Base-by-base conservation (phyloP, 352 stramenopile genomes). In the Phytophthora tentaculata region DNA sequence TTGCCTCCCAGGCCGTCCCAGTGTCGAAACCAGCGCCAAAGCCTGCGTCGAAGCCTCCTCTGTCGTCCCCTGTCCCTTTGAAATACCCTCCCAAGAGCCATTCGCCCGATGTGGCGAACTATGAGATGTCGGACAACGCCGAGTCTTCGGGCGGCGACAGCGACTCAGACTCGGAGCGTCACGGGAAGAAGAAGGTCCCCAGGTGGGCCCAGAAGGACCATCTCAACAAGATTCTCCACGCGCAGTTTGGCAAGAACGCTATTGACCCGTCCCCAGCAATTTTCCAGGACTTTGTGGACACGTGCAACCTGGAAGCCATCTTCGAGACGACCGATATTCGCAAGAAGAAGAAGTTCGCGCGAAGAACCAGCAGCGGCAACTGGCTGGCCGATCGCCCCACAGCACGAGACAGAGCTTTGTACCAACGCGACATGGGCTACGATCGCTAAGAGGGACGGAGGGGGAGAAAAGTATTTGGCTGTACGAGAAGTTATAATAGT, bases 381-480 rank as follows among this genome's bases (percentile, higher is more conserved):
- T 96, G 88, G 88, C 76, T 95, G 24, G 83, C 81, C 8, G 88
- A 96, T 71, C 79, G 81, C 16, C 85, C 86, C 10, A 95, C 86
- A 8, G 84, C 85, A 23, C 77, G 84, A 10, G 88, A 96, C 61
- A 88, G 83, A 73, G 83, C 88, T 6, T 68, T 91, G 35, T 96
- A 96, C 73, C 90, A 91, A 59, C 82, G 74, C 44, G 88, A 93
- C 20, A 96, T 96, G 88, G 88, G 88, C 17, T 96, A 92, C 50
- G 52, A 80, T 9, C 74, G 75, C 45, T 93, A 19, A 58, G 69
- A 26, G 47, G 61, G 64, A 28, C 43, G 66, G 45, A 58, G 26
- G 9, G 64, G 37, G 54, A 48, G 53, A n/a, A n/a, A n/a, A n/a
- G n/a, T n/a, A n/a, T n/a, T n/a, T n/a, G n/a, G n/a, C n/a, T n/a